Evolutionary conservation across 2,329 filamentous ascomycete species (phyloP).

Genomic region (Diaporthe velutina): DNA sequence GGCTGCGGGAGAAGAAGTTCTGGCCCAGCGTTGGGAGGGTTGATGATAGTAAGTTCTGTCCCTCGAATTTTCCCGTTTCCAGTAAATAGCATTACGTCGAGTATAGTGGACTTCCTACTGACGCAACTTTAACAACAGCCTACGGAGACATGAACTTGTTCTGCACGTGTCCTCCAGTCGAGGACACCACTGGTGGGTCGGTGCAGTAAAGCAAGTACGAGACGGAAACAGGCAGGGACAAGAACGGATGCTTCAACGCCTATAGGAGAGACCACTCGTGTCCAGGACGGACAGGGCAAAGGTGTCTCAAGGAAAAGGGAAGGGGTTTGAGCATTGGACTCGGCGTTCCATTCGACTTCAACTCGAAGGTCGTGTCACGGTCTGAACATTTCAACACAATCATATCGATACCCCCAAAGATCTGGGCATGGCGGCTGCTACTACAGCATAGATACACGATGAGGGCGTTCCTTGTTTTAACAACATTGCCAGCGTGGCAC

Average conservation of each 20-base stretch:
- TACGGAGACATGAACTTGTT: constrained; percentile 94
- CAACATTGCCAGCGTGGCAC: neutral
- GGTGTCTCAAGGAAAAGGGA: neutral
- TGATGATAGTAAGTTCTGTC: constrained; percentile 79
- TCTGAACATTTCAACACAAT: constrained; percentile 29
- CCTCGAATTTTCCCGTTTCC: neutral
- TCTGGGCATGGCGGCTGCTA: constrained; percentile 1
- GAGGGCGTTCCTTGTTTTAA: constrained; percentile 31
- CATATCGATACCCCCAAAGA: constrained; percentile 35
- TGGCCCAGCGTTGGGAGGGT: constrained; percentile 91
- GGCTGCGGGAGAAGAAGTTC: constrained; percentile 95
- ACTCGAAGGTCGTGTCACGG: constrained; percentile 34
- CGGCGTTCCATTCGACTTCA: constrained; percentile 38
- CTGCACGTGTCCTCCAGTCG: constrained; percentile 92
- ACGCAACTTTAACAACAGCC: constrained; percentile 61
- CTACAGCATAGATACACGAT: constrained; percentile 11
- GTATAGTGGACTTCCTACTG: constrained; percentile 34
- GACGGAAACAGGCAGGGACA: neutral
- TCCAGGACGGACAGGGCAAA: neutral
- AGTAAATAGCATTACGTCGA: neutral
- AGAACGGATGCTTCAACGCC: constrained; percentile 27
- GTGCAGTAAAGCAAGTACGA: constrained; percentile 2
- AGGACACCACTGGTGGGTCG: constrained; percentile 63
- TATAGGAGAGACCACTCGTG: neutral
- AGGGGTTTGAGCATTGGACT: constrained; percentile 22